A percentile compares a stretch with the other conserved stretches of the same genome.
Evolutionary conservation across 2,329 filamentous ascomycete species (phyloP).

Genomic region (Fusarium siculi): DNA sequence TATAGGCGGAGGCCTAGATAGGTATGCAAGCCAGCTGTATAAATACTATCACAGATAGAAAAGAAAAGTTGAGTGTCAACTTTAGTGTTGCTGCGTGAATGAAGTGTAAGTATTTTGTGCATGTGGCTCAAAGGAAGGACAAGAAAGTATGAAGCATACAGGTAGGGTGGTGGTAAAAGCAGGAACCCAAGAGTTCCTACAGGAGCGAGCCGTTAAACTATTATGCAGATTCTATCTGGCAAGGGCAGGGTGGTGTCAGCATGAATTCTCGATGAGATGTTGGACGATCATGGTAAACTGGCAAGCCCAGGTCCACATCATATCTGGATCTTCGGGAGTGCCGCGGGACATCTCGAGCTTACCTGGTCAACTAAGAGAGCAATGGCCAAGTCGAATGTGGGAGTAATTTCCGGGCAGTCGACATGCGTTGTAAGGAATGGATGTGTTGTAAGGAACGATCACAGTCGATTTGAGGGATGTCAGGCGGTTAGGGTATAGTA

Average conservation of each 20-base stretch:
- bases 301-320: constrained; percentile 42
- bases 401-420: constrained; percentile 46
- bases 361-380: constrained; percentile 45
- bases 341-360: constrained; percentile 44
- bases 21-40: constrained; percentile 60
- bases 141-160: constrained; percentile 57
- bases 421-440: constrained; percentile 41
- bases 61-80: constrained; percentile 61
- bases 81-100: constrained; percentile 41
- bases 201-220: constrained; percentile 42
- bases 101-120: constrained; percentile 40
- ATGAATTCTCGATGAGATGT: constrained; percentile 37
- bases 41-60: constrained; percentile 53
- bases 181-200: constrained; percentile 51
- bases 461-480: constrained; percentile 20
- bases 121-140: constrained; percentile 36
- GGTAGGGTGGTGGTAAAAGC: constrained; percentile 60
- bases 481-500: constrained; percentile 37
- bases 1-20: constrained; percentile 54
- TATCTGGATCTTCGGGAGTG: constrained; percentile 48
- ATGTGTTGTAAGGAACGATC: constrained; percentile 40
- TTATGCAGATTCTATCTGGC: constrained; percentile 41
- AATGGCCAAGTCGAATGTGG: constrained; percentile 45
- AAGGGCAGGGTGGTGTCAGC: constrained; percentile 43
- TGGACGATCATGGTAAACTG: constrained; percentile 39